Evolutionary conservation across 495 filamentous ascomycete genomes (phyloP), one percentile per base, ranked within the genome.

Genomic region (Letharia lupina): DNA sequence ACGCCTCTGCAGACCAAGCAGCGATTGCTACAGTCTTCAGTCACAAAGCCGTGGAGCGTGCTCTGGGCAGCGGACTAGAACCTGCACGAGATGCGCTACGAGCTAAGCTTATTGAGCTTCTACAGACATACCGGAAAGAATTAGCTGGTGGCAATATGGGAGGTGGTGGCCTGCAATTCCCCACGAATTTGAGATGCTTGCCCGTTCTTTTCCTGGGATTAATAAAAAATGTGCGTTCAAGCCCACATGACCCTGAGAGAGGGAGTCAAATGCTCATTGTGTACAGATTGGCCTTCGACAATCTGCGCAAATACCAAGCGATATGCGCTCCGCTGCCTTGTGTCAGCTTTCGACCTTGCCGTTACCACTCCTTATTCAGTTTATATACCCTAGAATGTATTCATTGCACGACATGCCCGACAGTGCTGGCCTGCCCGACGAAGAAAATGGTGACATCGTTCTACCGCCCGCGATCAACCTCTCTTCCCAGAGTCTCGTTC

Each of bases 361-460:
- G 8, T 80, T 96, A 39, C 91, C 92, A 16, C 85, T 98, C 31
- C 77, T 98, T 69, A 93, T 97, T 70, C 94, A 96, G 79, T 98
- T 96, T 79, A 95, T 98, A 70, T 96, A 98, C 78, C 93, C 93
- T 23, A 86, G 86, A 68, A 83, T 98, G 71, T 96, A 96, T 79
- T 96, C 91, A 7, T 83, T 97, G 50, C 93, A 98, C 70, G 93
- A 98, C 76, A 97, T 98, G 94, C 92, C 94, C n/a, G 91, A 96
- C 76, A 86, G 85, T 67, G 91, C 92, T 8, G 94, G 94, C 61
- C 75, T 93, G 41, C 90, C 92, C 2, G 89, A 98, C 72, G 83
- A 87, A 39, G 81, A 88, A 68, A 96, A 89, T 0, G 91, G 91
- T 66, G 91, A 94, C 71, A 97, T 93, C 65, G 79, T 89, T 33